Conservation (phyloP, 2,329 filamentous ascomycete genomes). For the Colletotrichum sp. region DNA sequence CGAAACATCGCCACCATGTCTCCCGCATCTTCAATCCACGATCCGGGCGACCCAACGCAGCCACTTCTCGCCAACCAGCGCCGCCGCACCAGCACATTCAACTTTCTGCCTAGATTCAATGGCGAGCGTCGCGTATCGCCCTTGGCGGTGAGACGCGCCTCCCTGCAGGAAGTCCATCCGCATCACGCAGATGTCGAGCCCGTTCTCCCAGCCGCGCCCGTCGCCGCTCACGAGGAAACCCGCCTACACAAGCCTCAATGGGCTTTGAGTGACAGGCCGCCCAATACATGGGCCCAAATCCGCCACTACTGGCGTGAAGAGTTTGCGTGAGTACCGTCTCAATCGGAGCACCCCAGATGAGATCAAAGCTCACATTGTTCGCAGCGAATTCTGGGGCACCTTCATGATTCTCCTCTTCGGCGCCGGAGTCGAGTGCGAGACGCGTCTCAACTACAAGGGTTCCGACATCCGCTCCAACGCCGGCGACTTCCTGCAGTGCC, state of each 20-base stretch:
- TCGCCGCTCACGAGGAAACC: slow-evolving; percentile 12
- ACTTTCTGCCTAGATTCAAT: neutral
- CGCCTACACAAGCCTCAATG: slow-evolving; percentile 19
- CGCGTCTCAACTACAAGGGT: neutral
- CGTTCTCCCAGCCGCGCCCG: slow-evolving; percentile 10
- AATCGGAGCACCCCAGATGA: neutral
- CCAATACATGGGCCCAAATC: slow-evolving; percentile 14
- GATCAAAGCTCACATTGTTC: neutral
- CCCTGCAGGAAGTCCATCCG: slow-evolving; percentile 15
- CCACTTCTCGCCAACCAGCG: neutral
- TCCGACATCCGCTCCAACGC: slow-evolving; percentile 13
- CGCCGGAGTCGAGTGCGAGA: slow-evolving; percentile 17
- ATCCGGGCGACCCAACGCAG: slow-evolving; percentile 10
- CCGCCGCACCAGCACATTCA: neutral
- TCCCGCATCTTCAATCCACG: slow-evolving; percentile 7
- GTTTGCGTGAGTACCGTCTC: neutral
- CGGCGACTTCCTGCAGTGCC: slow-evolving; percentile 16
- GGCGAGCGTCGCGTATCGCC: neutral
- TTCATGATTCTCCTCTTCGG: slow-evolving; percentile 19
- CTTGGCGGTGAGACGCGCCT: slow-evolving; percentile 1
- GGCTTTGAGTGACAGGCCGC: slow-evolving; percentile 11
- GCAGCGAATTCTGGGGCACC: slow-evolving; percentile 16
- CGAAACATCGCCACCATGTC: neutral
- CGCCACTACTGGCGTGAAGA: slow-evolving; percentile 13
- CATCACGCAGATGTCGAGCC: slow-evolving; percentile 13